A percentile compares a stretch with the other conserved stretches of the same genome.
phyloP scores from a whole-genome alignment of 208 protist genomes.

The Leishmania martiniquensis region DNA sequence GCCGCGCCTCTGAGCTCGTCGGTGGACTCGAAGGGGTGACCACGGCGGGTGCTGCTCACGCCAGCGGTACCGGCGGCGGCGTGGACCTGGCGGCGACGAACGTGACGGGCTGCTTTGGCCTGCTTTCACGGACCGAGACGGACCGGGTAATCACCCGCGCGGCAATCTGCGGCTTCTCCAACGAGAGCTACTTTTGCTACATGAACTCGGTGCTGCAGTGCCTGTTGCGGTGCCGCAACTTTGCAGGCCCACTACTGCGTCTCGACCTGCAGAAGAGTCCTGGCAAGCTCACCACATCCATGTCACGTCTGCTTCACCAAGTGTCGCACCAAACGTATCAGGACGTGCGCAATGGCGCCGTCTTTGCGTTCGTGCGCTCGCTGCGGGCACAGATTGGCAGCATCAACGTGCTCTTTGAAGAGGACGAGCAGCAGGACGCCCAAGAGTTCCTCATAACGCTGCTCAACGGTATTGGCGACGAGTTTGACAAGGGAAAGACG shows the following conservation, averaged over 20 bases:
- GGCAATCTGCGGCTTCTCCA: slow-evolving; percentile 81
- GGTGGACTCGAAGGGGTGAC: slow-evolving; percentile 28
- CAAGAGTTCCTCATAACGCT: slow-evolving; percentile 90
- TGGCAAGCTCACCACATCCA: slow-evolving; percentile 55
- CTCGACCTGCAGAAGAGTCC: slow-evolving; percentile 24
- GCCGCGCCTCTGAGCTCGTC: slow-evolving; percentile 15
- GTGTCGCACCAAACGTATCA: slow-evolving; percentile 50
- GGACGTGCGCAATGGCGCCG: slow-evolving; percentile 52
- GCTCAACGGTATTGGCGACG: slow-evolving; percentile 82
- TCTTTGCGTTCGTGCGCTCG: slow-evolving; percentile 44
- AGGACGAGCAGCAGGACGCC: slow-evolving; percentile 89
- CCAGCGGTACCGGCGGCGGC: not conserved
- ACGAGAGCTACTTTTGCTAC: slow-evolving; percentile 96
- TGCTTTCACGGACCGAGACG: slow-evolving; percentile 41
- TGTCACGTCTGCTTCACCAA: slow-evolving; percentile 52
- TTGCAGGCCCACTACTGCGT: slow-evolving; percentile 48
- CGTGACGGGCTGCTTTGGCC: not conserved
- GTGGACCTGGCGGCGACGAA: slow-evolving; percentile 9
- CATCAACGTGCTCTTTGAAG: slow-evolving; percentile 60
- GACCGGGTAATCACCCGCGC: slow-evolving; percentile 50
- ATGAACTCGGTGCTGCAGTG: slow-evolving; percentile 97
- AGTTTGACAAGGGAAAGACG: slow-evolving; percentile 76
- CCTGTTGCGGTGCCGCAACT: slow-evolving; percentile 77
- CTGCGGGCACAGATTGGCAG: slow-evolving; percentile 55
- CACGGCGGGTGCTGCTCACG: not conserved